phyloP scores from a whole-genome alignment of 257 asterid genomes.

The Striga asiatica region DNA sequence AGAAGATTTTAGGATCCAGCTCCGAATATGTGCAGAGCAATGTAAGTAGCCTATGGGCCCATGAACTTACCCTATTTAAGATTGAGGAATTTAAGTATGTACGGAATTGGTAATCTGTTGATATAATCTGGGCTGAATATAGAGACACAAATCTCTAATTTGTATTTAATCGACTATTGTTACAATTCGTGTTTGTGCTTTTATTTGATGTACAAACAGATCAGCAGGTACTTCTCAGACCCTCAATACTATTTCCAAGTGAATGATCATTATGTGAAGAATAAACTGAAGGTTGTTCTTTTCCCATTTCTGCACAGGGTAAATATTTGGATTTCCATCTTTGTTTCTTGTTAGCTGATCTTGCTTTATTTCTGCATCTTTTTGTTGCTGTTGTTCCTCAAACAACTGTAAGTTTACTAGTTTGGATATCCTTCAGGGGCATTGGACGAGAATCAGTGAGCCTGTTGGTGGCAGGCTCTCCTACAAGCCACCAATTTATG shows the following conservation, averaged over 20 bases:
- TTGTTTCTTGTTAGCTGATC: slow-evolving; percentile 1
- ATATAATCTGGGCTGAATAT: not conserved
- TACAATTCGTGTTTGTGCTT: not conserved
- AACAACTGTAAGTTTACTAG: not conserved
- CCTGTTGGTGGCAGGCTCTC: slow-evolving; percentile 58
- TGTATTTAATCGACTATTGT: not conserved
- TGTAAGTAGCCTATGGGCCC: slow-evolving; percentile 20
- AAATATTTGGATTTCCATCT: slow-evolving; percentile 6
- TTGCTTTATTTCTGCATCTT: not conserved
- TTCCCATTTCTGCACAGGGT: slow-evolving; percentile 54
- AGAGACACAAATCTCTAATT: not conserved
- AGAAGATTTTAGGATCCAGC: slow-evolving; percentile 43
- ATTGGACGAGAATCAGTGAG: slow-evolving; percentile 55
- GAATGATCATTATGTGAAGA: slow-evolving; percentile 48
- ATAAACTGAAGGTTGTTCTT: slow-evolving; percentile 44
- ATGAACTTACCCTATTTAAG: not conserved
- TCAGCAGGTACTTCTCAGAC: slow-evolving; percentile 49
- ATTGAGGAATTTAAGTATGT: not conserved
- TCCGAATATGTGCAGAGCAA: slow-evolving; percentile 58
- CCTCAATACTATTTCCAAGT: slow-evolving; percentile 60
- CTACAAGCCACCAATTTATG: slow-evolving; percentile 54
- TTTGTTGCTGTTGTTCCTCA: not conserved
- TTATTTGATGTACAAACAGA: slow-evolving; percentile 25
- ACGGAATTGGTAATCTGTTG: not conserved
- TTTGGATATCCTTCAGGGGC: slow-evolving; percentile 30